phyloP scores from a whole-genome alignment of 805 yeast genomes.

The Teunomyces panamensis region DNA sequence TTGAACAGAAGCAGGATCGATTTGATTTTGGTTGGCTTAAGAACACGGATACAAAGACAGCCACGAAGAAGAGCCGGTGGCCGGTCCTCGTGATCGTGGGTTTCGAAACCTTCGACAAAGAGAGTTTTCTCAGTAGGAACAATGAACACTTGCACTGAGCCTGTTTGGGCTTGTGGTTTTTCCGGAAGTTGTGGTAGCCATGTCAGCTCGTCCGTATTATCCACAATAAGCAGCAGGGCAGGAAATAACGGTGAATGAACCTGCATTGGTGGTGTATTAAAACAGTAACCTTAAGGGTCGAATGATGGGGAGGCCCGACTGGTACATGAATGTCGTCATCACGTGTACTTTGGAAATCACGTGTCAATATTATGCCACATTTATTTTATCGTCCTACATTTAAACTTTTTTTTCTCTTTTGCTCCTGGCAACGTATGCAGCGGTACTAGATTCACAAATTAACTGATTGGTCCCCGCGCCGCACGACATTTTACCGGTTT shows the following conservation, averaged over 20 bases:
- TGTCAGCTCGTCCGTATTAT: not conserved
- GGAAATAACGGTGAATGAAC: constrained; percentile 24
- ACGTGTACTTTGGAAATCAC: not conserved
- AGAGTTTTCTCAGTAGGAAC: constrained; percentile 77
- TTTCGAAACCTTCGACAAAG: constrained; percentile 78
- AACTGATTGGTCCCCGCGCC: not conserved
- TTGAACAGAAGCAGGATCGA: constrained; percentile 56
- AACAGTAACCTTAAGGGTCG: not conserved
- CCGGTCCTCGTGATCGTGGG: constrained; percentile 56
- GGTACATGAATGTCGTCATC: not conserved
- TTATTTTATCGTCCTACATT: not conserved
- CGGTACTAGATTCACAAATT: not conserved
- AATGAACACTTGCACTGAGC: constrained; percentile 66
- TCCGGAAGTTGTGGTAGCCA: constrained; percentile 45
- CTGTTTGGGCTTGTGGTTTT: constrained; percentile 58
- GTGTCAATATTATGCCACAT: not conserved
- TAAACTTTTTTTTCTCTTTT: not conserved
- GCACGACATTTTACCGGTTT: not conserved
- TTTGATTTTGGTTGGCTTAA: constrained; percentile 72
- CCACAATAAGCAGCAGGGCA: constrained; percentile 16
- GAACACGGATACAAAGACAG: constrained; percentile 62
- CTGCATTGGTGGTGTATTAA: constrained; percentile 3
- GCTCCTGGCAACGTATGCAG: too few relatives aligned
- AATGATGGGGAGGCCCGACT: too few relatives aligned
- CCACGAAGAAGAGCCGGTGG: constrained; percentile 86